Evolutionary conservation across 768 basidiomycete genomes (phyloP).

Genomic region (Pleurotus sapidus): DNA sequence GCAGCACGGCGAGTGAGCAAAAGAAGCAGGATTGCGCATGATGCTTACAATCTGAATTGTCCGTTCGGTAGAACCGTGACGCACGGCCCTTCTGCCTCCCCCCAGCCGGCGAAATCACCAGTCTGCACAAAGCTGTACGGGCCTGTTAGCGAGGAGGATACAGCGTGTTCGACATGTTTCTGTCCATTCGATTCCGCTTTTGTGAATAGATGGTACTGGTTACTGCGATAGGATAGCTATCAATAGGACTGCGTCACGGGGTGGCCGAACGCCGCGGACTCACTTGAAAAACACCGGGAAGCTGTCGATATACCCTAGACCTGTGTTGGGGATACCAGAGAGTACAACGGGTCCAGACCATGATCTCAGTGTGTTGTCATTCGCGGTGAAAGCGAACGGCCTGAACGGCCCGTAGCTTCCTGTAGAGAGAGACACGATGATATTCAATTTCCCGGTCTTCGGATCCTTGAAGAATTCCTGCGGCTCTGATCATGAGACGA

Average conservation of each 20-base stretch:
- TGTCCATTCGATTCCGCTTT: constrained; percentile 30
- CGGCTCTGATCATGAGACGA: background rate
- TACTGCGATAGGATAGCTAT: constrained; percentile 14
- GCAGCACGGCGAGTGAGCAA: background rate
- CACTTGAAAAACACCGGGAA: constrained; percentile 32
- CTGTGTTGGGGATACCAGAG: constrained; percentile 31
- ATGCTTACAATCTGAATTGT: constrained; percentile 26
- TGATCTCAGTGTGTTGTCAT: constrained; percentile 23
- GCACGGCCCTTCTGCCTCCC: constrained; percentile 29
- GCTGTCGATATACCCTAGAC: constrained; percentile 31
- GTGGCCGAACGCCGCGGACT: background rate
- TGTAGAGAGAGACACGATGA: constrained; percentile 31
- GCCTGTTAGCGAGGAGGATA: constrained; percentile 27
- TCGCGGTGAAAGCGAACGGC: constrained; percentile 31
- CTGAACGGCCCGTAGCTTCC: constrained; percentile 34
- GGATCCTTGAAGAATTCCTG: constrained; percentile 36
- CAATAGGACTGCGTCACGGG: background rate
- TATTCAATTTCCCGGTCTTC: constrained; percentile 27
- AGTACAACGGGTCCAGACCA: constrained; percentile 30
- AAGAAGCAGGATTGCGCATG: background rate
- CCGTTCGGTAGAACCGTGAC: constrained; percentile 28
- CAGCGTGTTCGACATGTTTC: constrained; percentile 30
- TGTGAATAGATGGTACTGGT: constrained; percentile 30
- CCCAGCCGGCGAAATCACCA: constrained; percentile 33
- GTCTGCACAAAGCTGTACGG: constrained; percentile 31